These are phyloP conservation scores for Blastomyces emzantsi DNA, from an alignment of 2,329 filamentous ascomycete genomes.

Conservation along the genomic window DNA sequence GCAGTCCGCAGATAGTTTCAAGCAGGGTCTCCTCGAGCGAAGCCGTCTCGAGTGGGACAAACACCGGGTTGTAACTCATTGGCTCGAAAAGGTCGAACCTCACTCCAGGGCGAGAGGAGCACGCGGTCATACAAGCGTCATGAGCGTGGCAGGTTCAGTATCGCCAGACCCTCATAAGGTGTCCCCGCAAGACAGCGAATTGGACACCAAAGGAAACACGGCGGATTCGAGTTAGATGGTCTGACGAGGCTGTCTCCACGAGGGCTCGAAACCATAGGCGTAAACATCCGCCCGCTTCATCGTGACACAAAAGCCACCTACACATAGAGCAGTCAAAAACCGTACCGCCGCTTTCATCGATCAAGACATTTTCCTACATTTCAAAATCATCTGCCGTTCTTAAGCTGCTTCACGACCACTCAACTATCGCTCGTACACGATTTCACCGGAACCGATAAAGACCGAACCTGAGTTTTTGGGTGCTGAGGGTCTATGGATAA, in stretches of 20 bases:
- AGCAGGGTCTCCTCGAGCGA: not conserved
- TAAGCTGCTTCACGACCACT: not conserved
- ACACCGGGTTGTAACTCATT: not conserved
- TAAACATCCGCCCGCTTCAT: not conserved
- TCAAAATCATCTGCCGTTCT: not conserved
- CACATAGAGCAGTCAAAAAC: not conserved
- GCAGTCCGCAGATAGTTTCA: not conserved
- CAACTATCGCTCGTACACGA: not conserved
- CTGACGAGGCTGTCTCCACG: not conserved
- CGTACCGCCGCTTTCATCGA: not conserved
- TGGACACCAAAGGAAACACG: not conserved
- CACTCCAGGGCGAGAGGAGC: not conserved
- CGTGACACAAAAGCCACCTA: not conserved
- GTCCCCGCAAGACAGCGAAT: not conserved
- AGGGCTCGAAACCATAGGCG: not conserved
- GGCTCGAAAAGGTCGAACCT: not conserved
- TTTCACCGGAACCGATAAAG: not conserved
- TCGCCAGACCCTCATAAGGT: too few species aligned
- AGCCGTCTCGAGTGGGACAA: not conserved
- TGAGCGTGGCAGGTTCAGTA: not conserved
- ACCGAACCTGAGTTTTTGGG: not conserved
- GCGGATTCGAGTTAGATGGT: not conserved
- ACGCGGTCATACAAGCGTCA: not conserved
- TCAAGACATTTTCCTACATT: not conserved
- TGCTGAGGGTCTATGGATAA: not conserved